phyloP scores from a whole-genome alignment of 805 yeast species.

The Lipomyces lipofer region DNA sequence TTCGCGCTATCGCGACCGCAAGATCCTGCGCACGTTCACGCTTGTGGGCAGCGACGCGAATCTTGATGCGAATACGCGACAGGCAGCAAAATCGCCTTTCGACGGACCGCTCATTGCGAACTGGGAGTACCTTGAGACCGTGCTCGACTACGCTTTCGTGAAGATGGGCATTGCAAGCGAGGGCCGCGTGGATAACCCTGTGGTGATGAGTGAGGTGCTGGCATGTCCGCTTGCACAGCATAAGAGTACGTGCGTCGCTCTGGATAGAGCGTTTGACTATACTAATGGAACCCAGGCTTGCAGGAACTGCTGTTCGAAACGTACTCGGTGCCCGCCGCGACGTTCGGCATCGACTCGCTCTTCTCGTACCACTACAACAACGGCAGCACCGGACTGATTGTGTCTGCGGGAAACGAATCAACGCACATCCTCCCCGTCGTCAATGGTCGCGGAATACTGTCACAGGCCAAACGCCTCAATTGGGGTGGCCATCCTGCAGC shows the following conservation, averaged over 20 bases:
- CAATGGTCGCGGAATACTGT: conserved; percentile 62
- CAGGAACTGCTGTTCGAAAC: conserved; percentile 84
- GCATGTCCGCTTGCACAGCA: conserved; percentile 73
- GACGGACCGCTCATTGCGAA: conserved; percentile 86
- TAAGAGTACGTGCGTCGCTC: conserved; percentile 40
- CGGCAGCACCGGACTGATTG: conserved; percentile 62
- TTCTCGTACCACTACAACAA: conserved; percentile 71
- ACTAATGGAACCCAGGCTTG: conserved; percentile 41
- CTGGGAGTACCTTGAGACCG: conserved; percentile 86
- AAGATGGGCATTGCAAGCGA: conserved; percentile 66
- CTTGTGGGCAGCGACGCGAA: conserved; percentile 81
- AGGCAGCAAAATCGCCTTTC: conserved; percentile 74
- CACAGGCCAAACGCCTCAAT: conserved; percentile 75
- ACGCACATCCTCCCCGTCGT: conserved; percentile 82
- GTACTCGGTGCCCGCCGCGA: conserved; percentile 69
- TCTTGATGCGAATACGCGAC: conserved; percentile 66
- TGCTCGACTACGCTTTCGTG: conserved; percentile 79
- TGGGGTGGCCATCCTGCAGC: conserved; percentile 86
- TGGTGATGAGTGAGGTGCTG: conserved; percentile 75
- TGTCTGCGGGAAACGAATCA: conserved; percentile 79
- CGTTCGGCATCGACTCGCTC: conserved; percentile 80
- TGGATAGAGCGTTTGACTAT: not conserved
- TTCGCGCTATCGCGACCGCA: conserved; percentile 78
- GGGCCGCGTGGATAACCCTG: conserved; percentile 69
- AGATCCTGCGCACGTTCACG: conserved; percentile 54